phyloP scores from a whole-genome alignment of 148 eudicot species.

The Pouteria glomerata region DNA sequence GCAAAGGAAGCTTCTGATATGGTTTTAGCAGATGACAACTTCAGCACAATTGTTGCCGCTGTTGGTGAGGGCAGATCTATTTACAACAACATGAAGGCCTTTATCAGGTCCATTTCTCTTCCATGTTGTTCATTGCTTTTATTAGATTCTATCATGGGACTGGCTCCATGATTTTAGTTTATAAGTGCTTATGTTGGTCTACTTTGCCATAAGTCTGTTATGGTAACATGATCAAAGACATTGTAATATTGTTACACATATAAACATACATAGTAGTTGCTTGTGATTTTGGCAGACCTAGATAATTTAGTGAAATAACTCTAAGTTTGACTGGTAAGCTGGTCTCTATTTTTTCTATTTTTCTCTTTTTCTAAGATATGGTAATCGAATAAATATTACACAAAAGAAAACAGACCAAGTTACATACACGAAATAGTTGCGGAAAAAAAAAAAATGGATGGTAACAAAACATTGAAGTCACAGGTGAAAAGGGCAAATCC shows the following conservation, averaged over 20 bases:
- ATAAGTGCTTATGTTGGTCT: neutral
- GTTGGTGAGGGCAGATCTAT: slow-evolving; percentile 86
- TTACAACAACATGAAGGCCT: slow-evolving; percentile 85
- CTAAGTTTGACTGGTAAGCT: neutral
- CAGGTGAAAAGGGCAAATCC: neutral
- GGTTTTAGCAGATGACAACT: slow-evolving; percentile 65
- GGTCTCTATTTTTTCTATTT: neutral
- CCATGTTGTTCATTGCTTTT: neutral
- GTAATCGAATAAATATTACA: neutral
- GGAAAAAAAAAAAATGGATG: too few species aligned
- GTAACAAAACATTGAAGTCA: neutral
- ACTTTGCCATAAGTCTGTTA: neutral
- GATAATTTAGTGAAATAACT: neutral
- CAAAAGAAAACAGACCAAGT: neutral
- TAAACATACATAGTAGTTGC: neutral
- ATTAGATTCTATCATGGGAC: neutral
- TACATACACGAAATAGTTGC: neutral
- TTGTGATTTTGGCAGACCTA: neutral
- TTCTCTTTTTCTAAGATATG: neutral
- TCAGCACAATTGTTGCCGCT: slow-evolving; percentile 61
- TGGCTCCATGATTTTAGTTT: neutral
- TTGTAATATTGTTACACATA: neutral
- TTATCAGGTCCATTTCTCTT: slow-evolving; percentile 43
- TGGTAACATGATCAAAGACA: neutral
- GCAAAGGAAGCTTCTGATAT: slow-evolving; percentile 69